Evolutionary conservation across 1,284 basidiomycete genomes (phyloP), one percentile per base, ranked within the genome.

Genomic region (Phellopilus nigrolimitatus): DNA sequence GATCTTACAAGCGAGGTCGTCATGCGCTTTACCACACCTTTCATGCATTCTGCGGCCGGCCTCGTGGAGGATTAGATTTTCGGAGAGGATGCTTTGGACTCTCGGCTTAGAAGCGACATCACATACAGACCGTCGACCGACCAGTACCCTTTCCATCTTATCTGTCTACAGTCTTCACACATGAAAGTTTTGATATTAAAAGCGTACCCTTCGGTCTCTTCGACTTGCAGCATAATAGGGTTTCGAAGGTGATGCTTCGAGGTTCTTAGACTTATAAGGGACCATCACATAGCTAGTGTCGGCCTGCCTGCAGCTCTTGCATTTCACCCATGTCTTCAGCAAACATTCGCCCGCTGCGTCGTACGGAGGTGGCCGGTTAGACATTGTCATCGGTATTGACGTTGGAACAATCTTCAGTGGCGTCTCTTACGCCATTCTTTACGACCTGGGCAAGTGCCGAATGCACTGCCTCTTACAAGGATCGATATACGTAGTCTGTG

Each of bases 361-460:
- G 6, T 54, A 50, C 37, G n/a, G 25, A 12, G 48, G 53, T 9
- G 15, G 12, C 10, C 36, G 28, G n/a, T 39, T 24, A 1, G 31
- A 22, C 8, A 25, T 54, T 15, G 36, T 54, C 17, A 50, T 54
- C 12, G 53, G 47, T 27, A 54, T 54, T 25, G 53, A 54, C 30
- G 47, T 54, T 3, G 53, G 53, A 24, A 54, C 53, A 6, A 54
- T 48, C 4, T 54, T 50, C 38, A 50, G 47, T 27, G 53, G 53
- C 3, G 53, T 54, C 7, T 54, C 53, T 2, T 54, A 54, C 28
- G 41, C 47, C n/a, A 34, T 54, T n/a, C n/a, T 28, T 40, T 54
- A 13, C 41, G 48, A n/a, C 53, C 53, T 19, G 41, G 41, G 27
- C 34, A 46, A 36, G 17, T 44, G 17, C 53, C 53, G 7, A 33